Conservation (phyloP, 2,329 filamentous ascomycete genomes). For the Pseudogymnoascus sp. region DNA sequence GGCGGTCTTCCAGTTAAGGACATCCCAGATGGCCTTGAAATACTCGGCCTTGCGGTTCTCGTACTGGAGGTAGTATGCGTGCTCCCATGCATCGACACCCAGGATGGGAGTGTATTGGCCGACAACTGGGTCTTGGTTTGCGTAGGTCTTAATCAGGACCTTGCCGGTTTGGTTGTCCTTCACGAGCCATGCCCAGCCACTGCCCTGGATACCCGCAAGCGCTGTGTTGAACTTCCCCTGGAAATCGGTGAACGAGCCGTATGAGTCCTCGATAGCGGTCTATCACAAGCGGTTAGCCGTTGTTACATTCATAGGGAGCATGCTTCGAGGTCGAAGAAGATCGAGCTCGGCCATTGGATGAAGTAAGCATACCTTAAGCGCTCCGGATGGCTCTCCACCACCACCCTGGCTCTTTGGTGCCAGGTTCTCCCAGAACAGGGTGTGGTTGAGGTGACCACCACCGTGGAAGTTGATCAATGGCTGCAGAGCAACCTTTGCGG, state of each 20-base stretch:
- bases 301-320: not conserved
- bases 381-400: slow-evolving; percentile 47
- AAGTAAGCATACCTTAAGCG: slow-evolving; percentile 31
- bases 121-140: slow-evolving; percentile 85
- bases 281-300: slow-evolving; percentile 21
- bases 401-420: slow-evolving; percentile 59
- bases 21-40: slow-evolving; percentile 88
- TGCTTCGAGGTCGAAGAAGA: not conserved
- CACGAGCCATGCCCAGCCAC: slow-evolving; percentile 50
- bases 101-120: slow-evolving; percentile 76
- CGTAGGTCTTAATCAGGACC: slow-evolving; percentile 59
- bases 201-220: slow-evolving; percentile 52
- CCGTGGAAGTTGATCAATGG: slow-evolving; percentile 59
- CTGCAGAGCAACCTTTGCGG: slow-evolving; percentile 45
- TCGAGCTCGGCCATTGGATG: slow-evolving; percentile 26
- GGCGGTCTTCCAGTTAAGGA: slow-evolving; percentile 91
- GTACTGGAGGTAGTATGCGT: slow-evolving; percentile 93
- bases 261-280: slow-evolving; percentile 33
- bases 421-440: slow-evolving; percentile 63
- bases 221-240: slow-evolving; percentile 52
- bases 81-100: slow-evolving; percentile 92
- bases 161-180: slow-evolving; percentile 46
- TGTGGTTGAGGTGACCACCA: slow-evolving; percentile 60
- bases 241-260: slow-evolving; percentile 44
- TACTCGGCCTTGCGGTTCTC: slow-evolving; percentile 97